Evolutionary conservation across 257 asterid genomes (phyloP).

Genomic region (Solanum appendiculatum): DNA sequence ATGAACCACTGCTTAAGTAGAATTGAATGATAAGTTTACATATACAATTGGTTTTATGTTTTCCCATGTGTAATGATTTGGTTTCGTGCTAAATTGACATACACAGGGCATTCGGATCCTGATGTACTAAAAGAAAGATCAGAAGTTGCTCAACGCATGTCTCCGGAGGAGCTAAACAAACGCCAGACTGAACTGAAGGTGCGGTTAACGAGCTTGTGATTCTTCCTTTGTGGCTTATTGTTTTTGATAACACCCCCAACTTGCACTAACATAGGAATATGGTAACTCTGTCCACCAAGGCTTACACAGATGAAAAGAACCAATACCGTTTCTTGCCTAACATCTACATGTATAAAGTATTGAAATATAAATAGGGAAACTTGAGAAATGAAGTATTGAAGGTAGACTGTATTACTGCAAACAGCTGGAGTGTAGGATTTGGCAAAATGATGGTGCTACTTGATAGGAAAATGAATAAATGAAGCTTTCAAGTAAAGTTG

Average conservation of each 20-base stretch:
- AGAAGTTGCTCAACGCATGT: slow-evolving; percentile 32
- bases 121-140: slow-evolving; percentile 59
- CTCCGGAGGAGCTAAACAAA: slow-evolving; percentile 57
- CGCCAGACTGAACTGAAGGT: slow-evolving; percentile 75
- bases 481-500: not conserved
- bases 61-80: not conserved
- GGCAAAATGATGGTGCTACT: not conserved
- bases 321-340: not conserved
- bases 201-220: not conserved
- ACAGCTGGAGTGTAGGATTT: not conserved
- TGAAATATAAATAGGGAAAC: not conserved
- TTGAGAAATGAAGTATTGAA: not conserved
- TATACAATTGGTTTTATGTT: not conserved
- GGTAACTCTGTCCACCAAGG: not conserved
- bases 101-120: slow-evolving; percentile 77
- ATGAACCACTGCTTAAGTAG: not conserved
- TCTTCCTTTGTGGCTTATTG: not conserved
- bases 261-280: not conserved
- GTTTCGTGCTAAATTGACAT: not conserved
- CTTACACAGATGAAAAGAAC: not conserved
- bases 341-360: not conserved
- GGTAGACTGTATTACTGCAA: not conserved
- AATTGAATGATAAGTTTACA: not conserved
- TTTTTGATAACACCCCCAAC: not conserved
- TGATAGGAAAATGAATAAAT: not conserved